A percentile compares a stretch with the other conserved stretches of the same genome.
Conservation (phyloP, 495 filamentous ascomycete genomes). For the Neurospora sp. region DNA sequence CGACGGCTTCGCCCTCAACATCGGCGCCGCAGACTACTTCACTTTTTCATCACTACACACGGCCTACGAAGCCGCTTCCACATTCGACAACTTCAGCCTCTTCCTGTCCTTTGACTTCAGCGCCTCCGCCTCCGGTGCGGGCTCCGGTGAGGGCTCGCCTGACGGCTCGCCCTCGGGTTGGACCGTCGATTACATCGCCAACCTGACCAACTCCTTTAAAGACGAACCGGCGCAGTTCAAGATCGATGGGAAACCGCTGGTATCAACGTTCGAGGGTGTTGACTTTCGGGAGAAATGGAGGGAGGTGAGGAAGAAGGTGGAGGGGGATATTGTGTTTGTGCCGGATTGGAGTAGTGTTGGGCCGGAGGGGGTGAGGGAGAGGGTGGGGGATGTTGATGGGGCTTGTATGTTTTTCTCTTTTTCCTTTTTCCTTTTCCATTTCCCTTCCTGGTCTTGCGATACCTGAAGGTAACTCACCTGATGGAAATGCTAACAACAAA, state of each 20-base stretch:
- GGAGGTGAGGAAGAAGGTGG: constrained; percentile 33
- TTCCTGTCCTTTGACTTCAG: constrained; percentile 13
- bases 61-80: constrained; percentile 32
- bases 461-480: too few species aligned
- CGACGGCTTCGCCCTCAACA: constrained; percentile 59
- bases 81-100: not conserved
- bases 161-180: too few species aligned
- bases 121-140: too few species aligned
- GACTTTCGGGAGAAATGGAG: constrained; percentile 42
- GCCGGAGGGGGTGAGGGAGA: constrained; percentile 28
- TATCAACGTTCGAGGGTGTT: constrained; percentile 55
- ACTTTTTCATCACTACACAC: constrained; percentile 35
- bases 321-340: constrained; percentile 42
- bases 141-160: too few species aligned
- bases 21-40: constrained; percentile 39
- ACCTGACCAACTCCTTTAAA: constrained; percentile 44
- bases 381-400: constrained; percentile 41
- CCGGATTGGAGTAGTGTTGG: constrained; percentile 50
- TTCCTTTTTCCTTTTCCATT: not conserved
- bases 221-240: constrained; percentile 37
- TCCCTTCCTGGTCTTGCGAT: too few species aligned
- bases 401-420: constrained; percentile 5
- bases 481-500: not conserved
- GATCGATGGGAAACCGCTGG: constrained; percentile 41
- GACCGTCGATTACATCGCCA: constrained; percentile 40